Conservation (phyloP, 2,329 filamentous ascomycete genomes). For the Whalleya microplaca region DNA sequence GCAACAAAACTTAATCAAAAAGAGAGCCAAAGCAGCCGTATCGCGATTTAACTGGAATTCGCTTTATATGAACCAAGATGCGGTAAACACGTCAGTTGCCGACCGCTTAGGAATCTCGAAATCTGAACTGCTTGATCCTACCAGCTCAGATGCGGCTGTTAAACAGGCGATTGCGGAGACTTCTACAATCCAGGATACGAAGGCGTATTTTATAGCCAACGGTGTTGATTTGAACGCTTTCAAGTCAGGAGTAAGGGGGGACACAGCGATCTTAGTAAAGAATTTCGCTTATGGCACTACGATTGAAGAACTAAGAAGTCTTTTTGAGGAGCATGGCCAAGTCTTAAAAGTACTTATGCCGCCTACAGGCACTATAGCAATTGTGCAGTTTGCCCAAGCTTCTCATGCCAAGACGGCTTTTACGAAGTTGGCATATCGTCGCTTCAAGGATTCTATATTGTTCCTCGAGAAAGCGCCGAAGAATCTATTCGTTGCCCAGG, state of each 20-base stretch:
- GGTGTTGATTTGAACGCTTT: constrained; percentile 93
- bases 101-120: constrained; percentile 87
- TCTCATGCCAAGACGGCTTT: constrained; percentile 85
- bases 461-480: constrained; percentile 94
- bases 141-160: constrained; percentile 88
- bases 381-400: constrained; percentile 82
- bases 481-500: constrained; percentile 65
- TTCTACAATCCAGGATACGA: constrained; percentile 93
- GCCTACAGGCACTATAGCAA: constrained; percentile 88
- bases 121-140: constrained; percentile 91
- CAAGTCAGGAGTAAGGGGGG: constrained; percentile 81
- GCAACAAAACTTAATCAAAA: constrained; percentile 89
- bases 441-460: constrained; percentile 86
- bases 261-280: constrained; percentile 88
- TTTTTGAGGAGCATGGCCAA: constrained; percentile 86
- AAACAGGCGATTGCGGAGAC: constrained; percentile 98
- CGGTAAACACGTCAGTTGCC: constrained; percentile 88
- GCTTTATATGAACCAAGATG: constrained; percentile 98
- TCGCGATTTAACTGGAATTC: constrained; percentile 96
- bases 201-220: constrained; percentile 84
- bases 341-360: constrained; percentile 87
- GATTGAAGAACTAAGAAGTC: constrained; percentile 73
- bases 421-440: constrained; percentile 81
- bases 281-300: constrained; percentile 89
- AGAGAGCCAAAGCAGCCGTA: constrained; percentile 77